Conservation (phyloP, 2,329 filamentous ascomycete genomes). For the Diaporthe humulicola region DNA sequence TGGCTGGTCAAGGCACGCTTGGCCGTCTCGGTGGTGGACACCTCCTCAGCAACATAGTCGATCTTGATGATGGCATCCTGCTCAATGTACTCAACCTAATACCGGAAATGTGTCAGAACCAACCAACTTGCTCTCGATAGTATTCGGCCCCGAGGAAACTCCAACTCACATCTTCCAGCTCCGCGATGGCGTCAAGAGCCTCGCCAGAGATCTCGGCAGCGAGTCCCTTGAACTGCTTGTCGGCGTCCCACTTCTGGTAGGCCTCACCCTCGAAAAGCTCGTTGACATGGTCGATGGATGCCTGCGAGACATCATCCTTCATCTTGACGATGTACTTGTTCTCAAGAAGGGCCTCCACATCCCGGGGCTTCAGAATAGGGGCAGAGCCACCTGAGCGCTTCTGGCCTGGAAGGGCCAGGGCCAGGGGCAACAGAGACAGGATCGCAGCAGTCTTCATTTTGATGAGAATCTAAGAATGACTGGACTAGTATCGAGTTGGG, state of each 20-base stretch:
- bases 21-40: slow-evolving; percentile 11
- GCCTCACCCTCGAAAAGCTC: slow-evolving; percentile 19
- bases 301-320: slow-evolving; percentile 11
- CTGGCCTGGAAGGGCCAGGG: slow-evolving; percentile 8
- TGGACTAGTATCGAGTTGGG: not conserved
- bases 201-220: slow-evolving; percentile 7
- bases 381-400: slow-evolving; percentile 14
- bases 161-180: slow-evolving; percentile 15
- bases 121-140: not conserved
- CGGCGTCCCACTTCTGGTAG: slow-evolving; percentile 16
- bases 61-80: slow-evolving; percentile 28
- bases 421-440: slow-evolving; percentile 15
- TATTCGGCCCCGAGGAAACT: not conserved
- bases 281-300: slow-evolving; percentile 11
- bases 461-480: not conserved
- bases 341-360: slow-evolving; percentile 12
- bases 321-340: slow-evolving; percentile 25
- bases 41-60: slow-evolving; percentile 13
- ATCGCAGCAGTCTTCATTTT: slow-evolving; percentile 15
- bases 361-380: slow-evolving; percentile 6
- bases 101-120: not conserved
- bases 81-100: slow-evolving; percentile 19
- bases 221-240: slow-evolving; percentile 19
- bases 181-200: slow-evolving; percentile 13
- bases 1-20: slow-evolving; percentile 20